Conservation (phyloP, 768 basidiomycete genomes). For the Dentipellis fragilis region DNA sequence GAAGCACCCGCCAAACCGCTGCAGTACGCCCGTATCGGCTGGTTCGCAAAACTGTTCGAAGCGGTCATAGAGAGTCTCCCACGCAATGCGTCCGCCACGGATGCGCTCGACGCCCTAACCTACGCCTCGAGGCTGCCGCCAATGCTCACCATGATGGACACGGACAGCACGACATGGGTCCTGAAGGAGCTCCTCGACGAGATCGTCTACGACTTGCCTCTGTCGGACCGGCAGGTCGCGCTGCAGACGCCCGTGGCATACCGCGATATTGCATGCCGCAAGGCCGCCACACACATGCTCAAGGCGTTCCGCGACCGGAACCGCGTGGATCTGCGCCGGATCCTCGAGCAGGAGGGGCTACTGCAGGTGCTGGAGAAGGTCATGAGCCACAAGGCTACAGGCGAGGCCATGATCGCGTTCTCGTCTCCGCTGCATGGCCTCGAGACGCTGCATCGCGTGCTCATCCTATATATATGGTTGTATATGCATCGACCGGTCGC, state of each 20-base stretch:
- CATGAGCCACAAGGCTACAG: constrained; percentile 18
- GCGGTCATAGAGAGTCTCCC: constrained; percentile 34
- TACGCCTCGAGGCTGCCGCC: constrained; percentile 38
- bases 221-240: constrained; percentile 35
- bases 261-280: constrained; percentile 29
- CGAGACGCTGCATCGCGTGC: constrained; percentile 68
- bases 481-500: constrained; percentile 57
- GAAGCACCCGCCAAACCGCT: constrained; percentile 40
- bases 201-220: constrained; percentile 25
- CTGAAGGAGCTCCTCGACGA: constrained; percentile 36
- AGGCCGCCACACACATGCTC: constrained; percentile 31
- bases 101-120: constrained; percentile 38
- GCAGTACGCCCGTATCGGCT: constrained; percentile 37
- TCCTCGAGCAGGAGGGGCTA: constrained; percentile 27
- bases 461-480: constrained; percentile 83
- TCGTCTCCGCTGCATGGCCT: constrained; percentile 23
- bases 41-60: constrained; percentile 17
- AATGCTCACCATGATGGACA: constrained; percentile 28
- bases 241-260: constrained; percentile 46
- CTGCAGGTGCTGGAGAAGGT: constrained; percentile 32
- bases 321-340: constrained; percentile 31
- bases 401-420: background rate
- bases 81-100: constrained; percentile 24
- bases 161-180: constrained; percentile 15
- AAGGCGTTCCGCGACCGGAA: constrained; percentile 29